Conservation (phyloP, 2,329 filamentous ascomycete genomes). For the Xylariaceae sp. region DNA sequence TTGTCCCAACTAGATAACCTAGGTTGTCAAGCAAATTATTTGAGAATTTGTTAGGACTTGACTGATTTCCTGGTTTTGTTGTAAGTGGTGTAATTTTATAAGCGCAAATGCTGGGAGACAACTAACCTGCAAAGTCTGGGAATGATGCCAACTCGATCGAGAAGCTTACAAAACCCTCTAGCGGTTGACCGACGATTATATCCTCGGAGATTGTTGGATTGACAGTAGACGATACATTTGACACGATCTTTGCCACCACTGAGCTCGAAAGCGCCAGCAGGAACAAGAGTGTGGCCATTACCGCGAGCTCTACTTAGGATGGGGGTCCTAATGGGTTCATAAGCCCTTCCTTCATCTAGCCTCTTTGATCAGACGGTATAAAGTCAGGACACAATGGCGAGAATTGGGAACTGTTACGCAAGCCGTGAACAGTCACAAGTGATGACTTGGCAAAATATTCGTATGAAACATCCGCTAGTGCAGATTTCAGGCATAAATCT, state of each 20-base stretch:
- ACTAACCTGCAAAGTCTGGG: constrained; percentile 44
- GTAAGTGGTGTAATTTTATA: neutral
- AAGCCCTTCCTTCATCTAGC: neutral
- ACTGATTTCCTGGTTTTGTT: constrained; percentile 43
- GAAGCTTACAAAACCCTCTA: constrained; percentile 50
- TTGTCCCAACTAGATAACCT: constrained; percentile 57
- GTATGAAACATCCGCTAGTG: neutral
- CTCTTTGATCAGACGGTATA: neutral
- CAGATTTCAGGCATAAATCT: neutral
- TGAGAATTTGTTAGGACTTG: constrained; percentile 63
- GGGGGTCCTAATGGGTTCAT: neutral
- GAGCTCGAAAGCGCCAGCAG: constrained; percentile 27
- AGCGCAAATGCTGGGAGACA: neutral
- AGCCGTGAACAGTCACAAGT: constrained; percentile 1
- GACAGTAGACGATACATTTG: neutral
- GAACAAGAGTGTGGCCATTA: constrained; percentile 26
- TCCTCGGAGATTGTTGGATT: constrained; percentile 10
- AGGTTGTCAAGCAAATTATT: constrained; percentile 65
- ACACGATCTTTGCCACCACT: constrained; percentile 24
- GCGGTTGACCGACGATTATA: constrained; percentile 36
- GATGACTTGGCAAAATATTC: too few relatives aligned
- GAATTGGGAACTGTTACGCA: neutral
- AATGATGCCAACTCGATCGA: constrained; percentile 50
- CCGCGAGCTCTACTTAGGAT: neutral
- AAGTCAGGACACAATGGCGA: neutral